Percentiles rank a stretch among this genome's conserved stretches.
Conservation (phyloP, 306 rosid genomes). For the Crataegus laevigata region DNA sequence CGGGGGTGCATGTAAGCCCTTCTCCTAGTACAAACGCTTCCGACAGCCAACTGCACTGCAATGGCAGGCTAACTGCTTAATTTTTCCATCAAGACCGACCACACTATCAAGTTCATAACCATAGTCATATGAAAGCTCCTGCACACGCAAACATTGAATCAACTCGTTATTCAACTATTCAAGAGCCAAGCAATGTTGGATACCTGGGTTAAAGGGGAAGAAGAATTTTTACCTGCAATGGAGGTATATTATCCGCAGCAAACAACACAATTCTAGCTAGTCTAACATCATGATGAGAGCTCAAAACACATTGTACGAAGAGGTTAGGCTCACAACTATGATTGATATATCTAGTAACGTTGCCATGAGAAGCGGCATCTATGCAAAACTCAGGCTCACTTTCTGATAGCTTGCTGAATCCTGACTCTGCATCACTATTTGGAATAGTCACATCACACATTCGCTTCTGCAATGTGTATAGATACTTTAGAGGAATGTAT, state of each 20-base stretch:
- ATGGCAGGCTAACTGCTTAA: slow-evolving; percentile 17
- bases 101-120: slow-evolving; percentile 30
- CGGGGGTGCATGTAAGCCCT: not conserved
- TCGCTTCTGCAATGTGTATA: slow-evolving; percentile 13
- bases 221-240: slow-evolving; percentile 9
- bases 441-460: slow-evolving; percentile 19
- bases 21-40: slow-evolving; percentile 22
- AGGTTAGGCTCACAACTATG: slow-evolving; percentile 34
- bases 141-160: slow-evolving; percentile 1
- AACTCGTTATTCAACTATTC: too few relatives aligned
- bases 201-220: not conserved
- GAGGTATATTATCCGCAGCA: slow-evolving; percentile 26
- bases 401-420: slow-evolving; percentile 1
- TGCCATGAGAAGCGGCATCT: slow-evolving; percentile 19
- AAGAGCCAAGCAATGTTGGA: not conserved
- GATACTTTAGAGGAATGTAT: not conserved
- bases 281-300: slow-evolving; percentile 17
- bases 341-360: slow-evolving; percentile 27
- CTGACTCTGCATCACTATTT: not conserved
- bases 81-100: slow-evolving; percentile 21
- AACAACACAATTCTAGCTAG: slow-evolving; percentile 25
- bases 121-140: slow-evolving; percentile 37
- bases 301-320: slow-evolving; percentile 31
- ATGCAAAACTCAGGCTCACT: slow-evolving; percentile 18
- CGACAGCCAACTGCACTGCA: slow-evolving; percentile 29